phyloP scores from a whole-genome alignment of 1,284 basidiomycete species.

The Naganishia liquefaciens region DNA sequence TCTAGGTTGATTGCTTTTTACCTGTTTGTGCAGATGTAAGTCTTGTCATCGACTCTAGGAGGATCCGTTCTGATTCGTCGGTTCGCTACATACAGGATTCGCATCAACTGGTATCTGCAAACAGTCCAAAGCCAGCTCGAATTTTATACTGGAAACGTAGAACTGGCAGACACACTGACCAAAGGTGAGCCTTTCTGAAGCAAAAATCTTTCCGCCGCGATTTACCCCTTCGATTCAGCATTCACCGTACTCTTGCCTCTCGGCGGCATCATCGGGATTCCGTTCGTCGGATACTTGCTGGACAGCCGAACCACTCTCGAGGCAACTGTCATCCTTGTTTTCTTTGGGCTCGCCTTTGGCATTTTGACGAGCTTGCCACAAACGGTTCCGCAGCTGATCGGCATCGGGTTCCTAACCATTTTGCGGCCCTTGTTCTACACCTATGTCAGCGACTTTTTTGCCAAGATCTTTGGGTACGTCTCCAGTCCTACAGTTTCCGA shows the following conservation, averaged over 20 bases:
- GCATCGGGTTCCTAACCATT: conserved; percentile 48
- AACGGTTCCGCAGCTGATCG: conserved; percentile 44
- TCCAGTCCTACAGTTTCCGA: not conserved
- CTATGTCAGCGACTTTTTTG: conserved; percentile 42
- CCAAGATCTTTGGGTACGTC: conserved; percentile 44
- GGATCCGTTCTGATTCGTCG: not conserved
- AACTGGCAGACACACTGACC: conserved; percentile 44
- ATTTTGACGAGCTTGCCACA: conserved; percentile 42
- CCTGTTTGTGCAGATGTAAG: conserved; percentile 44
- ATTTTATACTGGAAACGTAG: conserved; percentile 45
- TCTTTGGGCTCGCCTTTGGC: conserved; percentile 47
- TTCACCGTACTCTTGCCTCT: conserved; percentile 54
- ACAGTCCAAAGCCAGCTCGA: conserved; percentile 50
- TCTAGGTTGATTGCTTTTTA: conserved; percentile 42
- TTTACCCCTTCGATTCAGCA: conserved; percentile 31
- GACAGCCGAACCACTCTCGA: conserved; percentile 46
- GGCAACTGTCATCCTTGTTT: conserved; percentile 44
- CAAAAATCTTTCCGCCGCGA: not conserved
- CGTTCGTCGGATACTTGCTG: conserved; percentile 49
- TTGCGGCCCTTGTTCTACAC: conserved; percentile 53
- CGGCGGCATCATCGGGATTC: conserved; percentile 50
- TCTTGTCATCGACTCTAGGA: not conserved
- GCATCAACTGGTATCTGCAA: conserved; percentile 54
- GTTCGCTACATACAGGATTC: conserved; percentile 39
- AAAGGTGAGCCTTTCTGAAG: conserved; percentile 36